Percentiles rank a stretch among this genome's conserved stretches.
Evolutionary conservation across 352 stramenopile species (phyloP).

Genomic region (Globisporangium takayamanum): DNA sequence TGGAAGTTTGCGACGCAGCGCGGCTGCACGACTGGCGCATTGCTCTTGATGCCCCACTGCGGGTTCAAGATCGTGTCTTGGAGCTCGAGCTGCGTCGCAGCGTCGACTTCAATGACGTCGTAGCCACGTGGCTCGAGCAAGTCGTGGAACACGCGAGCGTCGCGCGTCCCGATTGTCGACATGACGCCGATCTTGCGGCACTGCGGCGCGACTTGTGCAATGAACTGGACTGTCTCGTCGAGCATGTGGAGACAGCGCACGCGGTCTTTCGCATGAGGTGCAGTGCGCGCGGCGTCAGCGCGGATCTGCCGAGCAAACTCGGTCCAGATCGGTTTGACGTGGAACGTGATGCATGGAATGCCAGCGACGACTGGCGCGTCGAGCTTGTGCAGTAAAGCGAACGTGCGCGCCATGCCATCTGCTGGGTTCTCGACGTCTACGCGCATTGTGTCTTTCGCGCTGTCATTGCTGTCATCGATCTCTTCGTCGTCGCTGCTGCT

Average conservation of each 20-base stretch:
- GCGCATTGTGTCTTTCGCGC: neutral
- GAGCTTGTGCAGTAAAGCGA: slow-evolving; percentile 28
- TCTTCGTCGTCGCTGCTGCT: neutral
- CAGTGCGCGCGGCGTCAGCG: neutral
- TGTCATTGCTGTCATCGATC: neutral
- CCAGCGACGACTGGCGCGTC: slow-evolving; percentile 29
- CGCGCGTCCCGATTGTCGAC: slow-evolving; percentile 36
- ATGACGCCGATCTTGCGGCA: slow-evolving; percentile 30
- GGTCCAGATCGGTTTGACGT: slow-evolving; percentile 37
- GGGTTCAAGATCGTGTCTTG: slow-evolving; percentile 48
- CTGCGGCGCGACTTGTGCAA: slow-evolving; percentile 21
- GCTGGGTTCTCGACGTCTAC: slow-evolving; percentile 29
- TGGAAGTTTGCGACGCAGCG: slow-evolving; percentile 38
- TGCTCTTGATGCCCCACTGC: slow-evolving; percentile 53
- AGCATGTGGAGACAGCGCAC: slow-evolving; percentile 42
- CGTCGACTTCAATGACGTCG: slow-evolving; percentile 29
- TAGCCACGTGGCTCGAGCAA: slow-evolving; percentile 35
- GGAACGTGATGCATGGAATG: slow-evolving; percentile 51
- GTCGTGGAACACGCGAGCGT: slow-evolving; percentile 30
- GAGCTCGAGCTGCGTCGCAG: slow-evolving; percentile 26
- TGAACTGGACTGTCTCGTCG: slow-evolving; percentile 29
- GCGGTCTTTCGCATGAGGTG: neutral
- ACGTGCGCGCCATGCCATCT: slow-evolving; percentile 39
- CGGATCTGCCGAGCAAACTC: slow-evolving; percentile 23
- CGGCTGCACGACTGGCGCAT: slow-evolving; percentile 24